Base-by-base conservation (phyloP, 352 stramenopile genomes). In the Pythium brassicae region DNA sequence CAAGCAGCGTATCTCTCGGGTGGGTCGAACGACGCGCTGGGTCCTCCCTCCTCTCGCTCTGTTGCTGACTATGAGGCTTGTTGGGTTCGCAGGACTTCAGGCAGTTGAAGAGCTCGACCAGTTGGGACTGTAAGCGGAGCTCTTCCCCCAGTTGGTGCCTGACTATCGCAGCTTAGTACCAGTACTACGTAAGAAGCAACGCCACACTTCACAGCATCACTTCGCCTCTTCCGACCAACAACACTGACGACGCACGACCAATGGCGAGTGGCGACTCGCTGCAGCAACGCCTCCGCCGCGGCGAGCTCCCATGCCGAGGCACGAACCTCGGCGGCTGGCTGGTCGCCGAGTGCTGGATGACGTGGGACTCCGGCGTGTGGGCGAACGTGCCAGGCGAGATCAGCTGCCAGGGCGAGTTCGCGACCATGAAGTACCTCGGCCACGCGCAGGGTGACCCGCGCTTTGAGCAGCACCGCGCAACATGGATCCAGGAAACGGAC, bases 311-410 rank as follows among this genome's bases (percentile, higher is more conserved):
- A 12, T 78, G 64, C 55, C 74, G 80, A 8, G 87, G 86, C 4
- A 72, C 88, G 12, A 96, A 96, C 62, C 67, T 95, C 26, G 87
- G 86, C 10, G 85, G 87, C 25, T 96, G 87, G 87, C 71, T 95
- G 7, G 65, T 96, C 1, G 59, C 81, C 27, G 88, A 97, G 68
- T 67, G 82, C 50, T 95, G 85, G 70, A 92, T 97, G 69, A 92
- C 80, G 15, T 82, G 74, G 61, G 67, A 83, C 15, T 83, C 81
- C 4, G 79, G 68, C 20, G 89, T 97, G 57, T 95, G 95, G 77
- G 74, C 76, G 26, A 86, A 90, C 52, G 75, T 88, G 19, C 73
- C 66, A 65, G 63, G 29, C 76, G 91, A 71, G 40, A 68, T 84
- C 23, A 63, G 55, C 25, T 54, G 45, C 42, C 50, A 78, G 40